Percentiles rank a stretch among this genome's conserved stretches.
phyloP scores from a whole-genome alignment of 2,329 filamentous ascomycete species.

The Aspergillus sp. region DNA sequence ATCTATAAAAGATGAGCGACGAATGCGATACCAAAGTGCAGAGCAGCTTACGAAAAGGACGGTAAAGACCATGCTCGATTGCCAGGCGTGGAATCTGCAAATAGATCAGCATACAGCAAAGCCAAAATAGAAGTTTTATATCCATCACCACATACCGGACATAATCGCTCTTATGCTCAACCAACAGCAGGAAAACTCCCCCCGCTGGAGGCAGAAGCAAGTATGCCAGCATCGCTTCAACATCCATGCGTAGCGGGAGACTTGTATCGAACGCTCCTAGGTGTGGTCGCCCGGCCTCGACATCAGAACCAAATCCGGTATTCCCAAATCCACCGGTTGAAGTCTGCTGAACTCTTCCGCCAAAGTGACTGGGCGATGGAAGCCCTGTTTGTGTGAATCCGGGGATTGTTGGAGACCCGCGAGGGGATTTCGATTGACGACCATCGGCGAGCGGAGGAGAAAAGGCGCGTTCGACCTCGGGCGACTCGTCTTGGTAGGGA shows the following conservation, averaged over 20 bases:
- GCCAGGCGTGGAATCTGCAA: slow-evolving; percentile 89
- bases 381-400: slow-evolving; percentile 39
- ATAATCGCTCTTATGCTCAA: slow-evolving; percentile 95
- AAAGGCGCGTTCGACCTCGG: slow-evolving; percentile 75
- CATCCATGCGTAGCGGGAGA: slow-evolving; percentile 77
- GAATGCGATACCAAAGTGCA: neutral
- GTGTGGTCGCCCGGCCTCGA: slow-evolving; percentile 56
- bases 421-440: slow-evolving; percentile 45
- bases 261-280: slow-evolving; percentile 82
- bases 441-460: slow-evolving; percentile 60
- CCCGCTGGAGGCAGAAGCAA: slow-evolving; percentile 78
- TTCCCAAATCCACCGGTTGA: slow-evolving; percentile 31
- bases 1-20: slow-evolving; percentile 49
- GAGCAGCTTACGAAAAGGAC: slow-evolving; percentile 49
- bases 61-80: slow-evolving; percentile 78
- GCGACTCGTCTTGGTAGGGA: slow-evolving; percentile 89
- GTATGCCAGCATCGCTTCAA: slow-evolving; percentile 89
- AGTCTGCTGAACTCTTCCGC: slow-evolving; percentile 20
- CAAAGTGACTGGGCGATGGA: slow-evolving; percentile 36
- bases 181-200: slow-evolving; percentile 73
- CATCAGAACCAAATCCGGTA: slow-evolving; percentile 35
- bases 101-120: slow-evolving; percentile 2
- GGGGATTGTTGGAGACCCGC: slow-evolving; percentile 42
- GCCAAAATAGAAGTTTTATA: neutral
- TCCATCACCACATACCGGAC: slow-evolving; percentile 61